Base-by-base conservation (phyloP, 805 yeast species). In the Candida quercuum region DNA sequence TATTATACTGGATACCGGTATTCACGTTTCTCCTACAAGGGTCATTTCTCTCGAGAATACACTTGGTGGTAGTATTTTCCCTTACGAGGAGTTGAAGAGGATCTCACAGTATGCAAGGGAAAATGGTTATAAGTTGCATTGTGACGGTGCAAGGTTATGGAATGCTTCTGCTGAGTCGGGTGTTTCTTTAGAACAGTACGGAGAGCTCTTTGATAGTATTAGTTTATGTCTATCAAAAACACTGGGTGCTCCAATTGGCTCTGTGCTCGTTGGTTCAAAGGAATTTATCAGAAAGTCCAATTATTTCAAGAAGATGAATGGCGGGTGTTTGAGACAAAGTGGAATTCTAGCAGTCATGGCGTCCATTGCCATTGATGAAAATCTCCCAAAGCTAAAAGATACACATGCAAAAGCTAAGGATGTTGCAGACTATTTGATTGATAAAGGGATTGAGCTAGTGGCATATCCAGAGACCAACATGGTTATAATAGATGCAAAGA, bases 131-230 rank as follows among this genome's bases (percentile, higher is more conserved):
- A 71, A 67, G 39, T 59, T 88, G 48, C 97, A 91, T 54, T 76
- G 88, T 51, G 98, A 89, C 58, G 98, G 97, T 45, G 98, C 97
- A n/a, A 74, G 98, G 50, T 63, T 89, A 35, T 88, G 94, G 89
- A 87, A 89, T 54, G 96, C 96, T 8, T 69, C 78, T 27, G 83
- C 73, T 11, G 89, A 73, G 22, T 72, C 86, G 6, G 58, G 55
- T 2, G 36, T 48, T 13, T 61, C 86, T 10, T 62, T 89, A 37
- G 63, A 60, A 16, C 85, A 86, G 49, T 87, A 81, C 59, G 85
- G 95, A 47, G 66, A 71, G 41, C 63, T 78, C 41, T 89, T 89
- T 57, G 97, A 89, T 61, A 75, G 93, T 11, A 85, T 89, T 32
- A 85, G 95, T 7, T 69, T 89, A 35, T 89, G 98, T 60, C 64